Evolutionary conservation across 2,329 filamentous ascomycete species (phyloP).

Genomic region (Pseudogymnoascus destructans): DNA sequence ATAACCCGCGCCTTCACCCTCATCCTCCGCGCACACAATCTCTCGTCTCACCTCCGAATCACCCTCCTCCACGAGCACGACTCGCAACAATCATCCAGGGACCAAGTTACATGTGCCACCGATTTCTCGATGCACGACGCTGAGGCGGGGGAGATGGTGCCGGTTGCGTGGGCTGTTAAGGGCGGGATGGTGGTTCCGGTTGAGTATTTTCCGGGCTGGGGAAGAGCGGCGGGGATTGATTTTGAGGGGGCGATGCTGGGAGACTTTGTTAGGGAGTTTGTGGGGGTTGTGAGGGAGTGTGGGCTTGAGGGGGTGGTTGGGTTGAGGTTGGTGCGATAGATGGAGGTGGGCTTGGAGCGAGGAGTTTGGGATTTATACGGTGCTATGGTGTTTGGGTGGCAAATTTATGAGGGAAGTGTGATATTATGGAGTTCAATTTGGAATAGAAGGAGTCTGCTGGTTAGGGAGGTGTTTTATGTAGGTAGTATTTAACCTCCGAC

Average conservation of each 20-base stretch:
- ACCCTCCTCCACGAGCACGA: neutral
- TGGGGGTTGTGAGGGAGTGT: neutral
- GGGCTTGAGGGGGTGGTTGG: slow-evolving; percentile 3
- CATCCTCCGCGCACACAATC: neutral
- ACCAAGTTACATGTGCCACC: neutral
- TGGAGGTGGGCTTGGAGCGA: neutral
- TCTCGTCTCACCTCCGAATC: neutral
- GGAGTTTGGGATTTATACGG: neutral
- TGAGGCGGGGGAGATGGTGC: neutral
- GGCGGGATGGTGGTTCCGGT: neutral
- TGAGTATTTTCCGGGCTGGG: neutral
- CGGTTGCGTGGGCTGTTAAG: neutral
- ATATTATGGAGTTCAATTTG: neutral
- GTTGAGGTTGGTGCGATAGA: neutral
- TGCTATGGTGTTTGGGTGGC: neutral
- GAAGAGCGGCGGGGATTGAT: neutral
- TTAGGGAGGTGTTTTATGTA: neutral
- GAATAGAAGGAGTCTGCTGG: neutral
- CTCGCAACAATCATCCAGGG: neutral
- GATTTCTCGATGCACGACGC: neutral
- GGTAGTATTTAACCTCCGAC: no score
- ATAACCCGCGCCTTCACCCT: neutral
- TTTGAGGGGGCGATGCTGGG: neutral
- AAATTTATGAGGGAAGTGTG: neutral
- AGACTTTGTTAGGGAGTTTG: neutral